phyloP scores from a whole-genome alignment of 1,139 yeast genomes.

The Saccharomyces pastorianus region DNA sequence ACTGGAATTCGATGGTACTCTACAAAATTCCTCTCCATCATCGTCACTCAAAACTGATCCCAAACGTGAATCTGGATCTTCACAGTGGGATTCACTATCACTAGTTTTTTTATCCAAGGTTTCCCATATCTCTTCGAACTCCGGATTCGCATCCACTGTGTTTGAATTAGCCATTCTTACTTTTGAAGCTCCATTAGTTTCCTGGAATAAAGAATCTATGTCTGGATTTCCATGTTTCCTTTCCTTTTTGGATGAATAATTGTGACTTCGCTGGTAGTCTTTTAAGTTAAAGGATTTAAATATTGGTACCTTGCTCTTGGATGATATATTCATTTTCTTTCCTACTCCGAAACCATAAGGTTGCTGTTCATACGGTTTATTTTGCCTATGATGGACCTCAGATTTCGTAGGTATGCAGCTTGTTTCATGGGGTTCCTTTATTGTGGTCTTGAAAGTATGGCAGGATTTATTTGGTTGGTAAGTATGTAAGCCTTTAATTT shows the following conservation, averaged over 20 bases:
- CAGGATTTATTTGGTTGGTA: conserved; percentile 12
- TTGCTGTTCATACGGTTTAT: conserved; percentile 28
- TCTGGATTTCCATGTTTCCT: not conserved
- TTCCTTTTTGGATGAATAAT: conserved; percentile 3
- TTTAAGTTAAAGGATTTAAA: conserved; percentile 6
- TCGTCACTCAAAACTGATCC: not conserved
- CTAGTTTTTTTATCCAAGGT: not conserved
- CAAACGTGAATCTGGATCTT: not conserved
- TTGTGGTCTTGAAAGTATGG: not conserved
- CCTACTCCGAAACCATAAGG: conserved; percentile 29
- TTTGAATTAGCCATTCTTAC: not conserved
- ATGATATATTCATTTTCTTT: not conserved
- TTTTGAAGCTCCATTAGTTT: not conserved
- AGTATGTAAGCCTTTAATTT: conserved; percentile 14
- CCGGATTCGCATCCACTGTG: not conserved
- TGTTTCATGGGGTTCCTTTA: not conserved
- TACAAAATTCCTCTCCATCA: not conserved
- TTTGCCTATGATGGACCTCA: conserved; percentile 9
- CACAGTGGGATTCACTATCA: not conserved
- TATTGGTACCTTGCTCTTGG: conserved; percentile 11
- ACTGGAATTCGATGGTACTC: not conserved
- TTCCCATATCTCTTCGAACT: not conserved
- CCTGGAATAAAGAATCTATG: not conserved
- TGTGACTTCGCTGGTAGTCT: conserved; percentile 13
- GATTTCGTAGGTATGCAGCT: not conserved